Evolutionary conservation across 2,329 filamentous ascomycete species (phyloP).

Genomic region (Alternaria angustiovoidea): DNA sequence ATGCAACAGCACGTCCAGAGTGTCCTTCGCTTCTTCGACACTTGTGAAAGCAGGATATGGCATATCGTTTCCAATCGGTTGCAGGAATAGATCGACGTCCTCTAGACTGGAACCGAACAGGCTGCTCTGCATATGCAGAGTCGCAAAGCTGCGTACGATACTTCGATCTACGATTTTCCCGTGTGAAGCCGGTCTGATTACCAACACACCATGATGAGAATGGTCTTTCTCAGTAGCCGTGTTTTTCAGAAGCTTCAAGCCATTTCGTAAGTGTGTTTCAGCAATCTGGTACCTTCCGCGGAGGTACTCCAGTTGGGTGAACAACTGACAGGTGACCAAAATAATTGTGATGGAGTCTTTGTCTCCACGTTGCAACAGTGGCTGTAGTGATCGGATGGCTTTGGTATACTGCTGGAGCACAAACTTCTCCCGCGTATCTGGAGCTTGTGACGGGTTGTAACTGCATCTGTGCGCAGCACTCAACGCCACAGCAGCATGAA

Average conservation of each 20-base stretch:
- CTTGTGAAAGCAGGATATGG: constrained; percentile 2
- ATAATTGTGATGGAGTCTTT: constrained; percentile 43
- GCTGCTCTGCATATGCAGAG: constrained; percentile 27
- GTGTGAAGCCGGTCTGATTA: constrained; percentile 7
- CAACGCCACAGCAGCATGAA: constrained; percentile 55
- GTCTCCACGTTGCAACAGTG: constrained; percentile 23
- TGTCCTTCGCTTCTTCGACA: constrained; percentile 14
- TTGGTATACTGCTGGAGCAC: constrained; percentile 53
- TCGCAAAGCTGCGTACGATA: constrained; percentile 55
- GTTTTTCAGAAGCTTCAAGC: constrained; percentile 50
- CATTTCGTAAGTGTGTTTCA: constrained; percentile 53
- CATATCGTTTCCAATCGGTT: background rate
- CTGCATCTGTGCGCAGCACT: constrained; percentile 44
- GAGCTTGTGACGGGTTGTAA: constrained; percentile 9
- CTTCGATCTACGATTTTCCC: constrained; percentile 52
- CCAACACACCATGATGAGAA: background rate
- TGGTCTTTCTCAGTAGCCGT: constrained; percentile 12
- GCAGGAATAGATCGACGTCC: constrained; percentile 1
- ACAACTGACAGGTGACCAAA: constrained; percentile 55
- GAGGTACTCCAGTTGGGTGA: constrained; percentile 53
- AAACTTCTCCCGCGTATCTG: constrained; percentile 39
- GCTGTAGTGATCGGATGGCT: constrained; percentile 49
- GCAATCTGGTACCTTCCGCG: constrained; percentile 51
- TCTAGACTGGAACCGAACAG: constrained; percentile 22
- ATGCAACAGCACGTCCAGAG: constrained; percentile 18